Conservation (phyloP, 2,329 filamentous ascomycete genomes). For the Fusarium ambrosium region DNA sequence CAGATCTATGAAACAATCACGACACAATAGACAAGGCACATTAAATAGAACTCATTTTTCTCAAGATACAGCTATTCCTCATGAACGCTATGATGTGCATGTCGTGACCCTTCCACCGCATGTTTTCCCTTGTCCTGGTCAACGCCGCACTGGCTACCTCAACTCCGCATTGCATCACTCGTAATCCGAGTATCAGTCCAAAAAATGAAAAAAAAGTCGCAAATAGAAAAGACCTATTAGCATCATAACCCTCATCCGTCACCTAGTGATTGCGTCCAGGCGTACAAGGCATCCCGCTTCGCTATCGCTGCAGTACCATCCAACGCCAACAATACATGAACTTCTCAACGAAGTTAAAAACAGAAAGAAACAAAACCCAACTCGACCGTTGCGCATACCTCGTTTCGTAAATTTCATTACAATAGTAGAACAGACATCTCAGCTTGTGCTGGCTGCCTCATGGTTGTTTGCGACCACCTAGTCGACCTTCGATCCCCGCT, state of each 20-base stretch:
- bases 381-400: conserved; percentile 36
- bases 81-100: conserved; percentile 24
- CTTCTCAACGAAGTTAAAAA: conserved; percentile 15
- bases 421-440: conserved; percentile 31
- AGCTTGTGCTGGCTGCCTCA: conserved; percentile 14
- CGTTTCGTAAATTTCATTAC: conserved; percentile 44
- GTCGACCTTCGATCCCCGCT: conserved; percentile 19
- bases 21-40: conserved; percentile 6
- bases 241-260: conserved; percentile 9
- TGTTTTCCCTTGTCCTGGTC: conserved; percentile 33
- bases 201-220: not conserved
- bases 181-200: conserved; percentile 13
- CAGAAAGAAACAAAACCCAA: conserved; percentile 12
- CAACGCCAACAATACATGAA: conserved; percentile 42
- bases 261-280: conserved; percentile 21
- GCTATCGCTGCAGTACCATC: conserved; percentile 30
- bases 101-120: not conserved
- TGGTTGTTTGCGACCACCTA: not conserved
- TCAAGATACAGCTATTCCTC: conserved; percentile 21
- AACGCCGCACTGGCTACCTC: conserved; percentile 40
- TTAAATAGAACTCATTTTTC: not conserved
- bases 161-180: conserved; percentile 24
- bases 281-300: conserved; percentile 31
- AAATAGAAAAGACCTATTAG: conserved; percentile 14
- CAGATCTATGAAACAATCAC: not conserved